These are phyloP conservation scores for Diaporthe longicolla DNA, from an alignment of 2,329 filamentous ascomycete genomes.

Conservation along the genomic window DNA sequence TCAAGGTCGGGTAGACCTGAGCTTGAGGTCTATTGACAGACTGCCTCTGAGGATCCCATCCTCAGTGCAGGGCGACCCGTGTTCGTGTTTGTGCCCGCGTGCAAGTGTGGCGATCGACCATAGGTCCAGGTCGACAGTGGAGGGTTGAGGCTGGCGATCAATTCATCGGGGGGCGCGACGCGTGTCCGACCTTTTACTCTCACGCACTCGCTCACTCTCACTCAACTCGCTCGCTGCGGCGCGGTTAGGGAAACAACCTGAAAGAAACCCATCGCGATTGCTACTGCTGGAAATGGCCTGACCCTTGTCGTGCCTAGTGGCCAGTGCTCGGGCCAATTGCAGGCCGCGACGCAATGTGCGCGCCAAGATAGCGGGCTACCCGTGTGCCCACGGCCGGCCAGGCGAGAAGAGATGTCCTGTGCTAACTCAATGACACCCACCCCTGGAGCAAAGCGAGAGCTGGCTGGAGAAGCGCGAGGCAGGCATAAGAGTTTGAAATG, in stretches of 20 bases:
- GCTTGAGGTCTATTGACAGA: conserved; percentile 20
- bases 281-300: conserved; percentile 35
- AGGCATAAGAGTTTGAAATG: neutral
- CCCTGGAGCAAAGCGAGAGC: neutral
- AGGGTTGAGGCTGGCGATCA: conserved; percentile 15
- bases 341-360: neutral
- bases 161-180: conserved; percentile 18
- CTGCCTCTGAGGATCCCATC: conserved; percentile 24
- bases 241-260: conserved; percentile 36
- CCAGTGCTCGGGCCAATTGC: conserved; percentile 35
- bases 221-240: conserved; percentile 20
- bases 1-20: conserved; percentile 13
- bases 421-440: neutral
- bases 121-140: neutral
- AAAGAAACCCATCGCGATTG: conserved; percentile 38
- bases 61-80: conserved; percentile 31
- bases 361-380: neutral
- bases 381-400: accelerated
- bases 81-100: conserved; percentile 15
- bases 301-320: conserved; percentile 27
- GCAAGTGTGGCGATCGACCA: conserved; percentile 12
- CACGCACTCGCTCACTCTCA: conserved; percentile 16
- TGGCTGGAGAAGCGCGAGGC: conserved; percentile 15
- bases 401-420: neutral
- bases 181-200: conserved; percentile 17